Evolutionary conservation across 169 alveolate genomes (phyloP).

Genomic region (Miamiensis avidus): DNA sequence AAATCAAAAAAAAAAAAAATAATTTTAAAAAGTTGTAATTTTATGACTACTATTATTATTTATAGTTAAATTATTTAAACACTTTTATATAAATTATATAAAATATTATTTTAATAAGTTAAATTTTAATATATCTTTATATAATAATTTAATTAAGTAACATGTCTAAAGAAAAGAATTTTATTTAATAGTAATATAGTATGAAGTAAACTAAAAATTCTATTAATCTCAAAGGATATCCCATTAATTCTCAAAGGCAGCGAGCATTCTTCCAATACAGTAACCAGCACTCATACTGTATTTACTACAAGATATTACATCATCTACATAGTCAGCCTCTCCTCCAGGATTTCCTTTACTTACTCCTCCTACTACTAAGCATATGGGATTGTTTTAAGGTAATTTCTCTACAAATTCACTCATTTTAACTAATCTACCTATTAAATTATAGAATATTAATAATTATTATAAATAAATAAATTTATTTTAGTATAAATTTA

Average conservation of each 20-base stretch:
- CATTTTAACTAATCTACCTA: constrained; percentile 62
- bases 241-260: constrained; percentile 73
- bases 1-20: no score
- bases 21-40: no score
- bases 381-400: constrained; percentile 52
- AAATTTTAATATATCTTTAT: neutral
- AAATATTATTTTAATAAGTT: no score
- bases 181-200: neutral
- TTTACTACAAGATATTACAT: constrained; percentile 60
- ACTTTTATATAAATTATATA: no score
- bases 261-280: constrained; percentile 65
- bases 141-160: neutral
- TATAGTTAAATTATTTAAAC: no score
- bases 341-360: constrained; percentile 80
- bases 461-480: no score
- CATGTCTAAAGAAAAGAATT: neutral
- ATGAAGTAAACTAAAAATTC: no score
- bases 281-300: constrained; percentile 80
- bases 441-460: no score
- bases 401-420: constrained; percentile 55
- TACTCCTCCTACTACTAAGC: constrained; percentile 79
- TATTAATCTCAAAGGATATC: constrained; percentile 45
- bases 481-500: no score
- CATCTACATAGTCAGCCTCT: constrained; percentile 70
- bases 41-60: no score